Conservation (phyloP, 352 stramenopile genomes). For the Phytophthora boehmeriae region DNA sequence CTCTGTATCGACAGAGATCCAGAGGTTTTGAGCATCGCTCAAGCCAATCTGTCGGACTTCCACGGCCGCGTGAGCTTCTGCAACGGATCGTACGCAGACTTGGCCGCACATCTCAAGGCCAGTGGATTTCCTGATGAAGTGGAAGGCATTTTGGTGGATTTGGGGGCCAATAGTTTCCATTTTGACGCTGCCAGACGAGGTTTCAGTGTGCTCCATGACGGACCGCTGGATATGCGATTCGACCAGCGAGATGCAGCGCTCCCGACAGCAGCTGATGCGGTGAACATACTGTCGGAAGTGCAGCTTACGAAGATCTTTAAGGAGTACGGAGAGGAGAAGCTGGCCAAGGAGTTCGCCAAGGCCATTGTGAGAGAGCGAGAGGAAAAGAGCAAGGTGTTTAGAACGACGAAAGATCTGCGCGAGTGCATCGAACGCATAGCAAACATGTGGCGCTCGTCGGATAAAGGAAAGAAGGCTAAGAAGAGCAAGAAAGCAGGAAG, state of each 20-base stretch:
- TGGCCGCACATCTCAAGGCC: constrained; percentile 41
- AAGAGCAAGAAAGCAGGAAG: constrained; percentile 29
- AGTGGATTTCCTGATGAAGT: constrained; percentile 55
- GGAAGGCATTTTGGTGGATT: constrained; percentile 76
- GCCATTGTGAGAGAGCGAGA: constrained; percentile 76
- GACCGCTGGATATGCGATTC: constrained; percentile 84
- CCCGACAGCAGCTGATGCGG: constrained; percentile 60
- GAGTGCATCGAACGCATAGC: constrained; percentile 81
- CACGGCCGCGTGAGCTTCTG: constrained; percentile 57
- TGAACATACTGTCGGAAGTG: constrained; percentile 78
- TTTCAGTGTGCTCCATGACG: constrained; percentile 78
- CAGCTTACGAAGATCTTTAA: constrained; percentile 79
- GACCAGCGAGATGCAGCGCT: constrained; percentile 41
- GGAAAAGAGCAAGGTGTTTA: constrained; percentile 50
- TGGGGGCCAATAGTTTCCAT: constrained; percentile 86
- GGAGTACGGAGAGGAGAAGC: constrained; percentile 70
- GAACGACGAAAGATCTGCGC: constrained; percentile 66
- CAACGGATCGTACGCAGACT: constrained; percentile 65
- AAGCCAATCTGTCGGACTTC: constrained; percentile 53
- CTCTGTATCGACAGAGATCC: constrained; percentile 86
- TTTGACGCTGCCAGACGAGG: constrained; percentile 71
- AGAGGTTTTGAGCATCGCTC: constrained; percentile 66
- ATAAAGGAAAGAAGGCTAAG: constrained; percentile 18
- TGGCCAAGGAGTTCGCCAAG: constrained; percentile 84
- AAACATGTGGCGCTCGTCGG: constrained; percentile 58